Evolutionary conservation across 2,329 filamentous ascomycete genomes (phyloP), one percentile per base, ranked within the genome.

Genomic region (Aspergillus phoenicis): DNA sequence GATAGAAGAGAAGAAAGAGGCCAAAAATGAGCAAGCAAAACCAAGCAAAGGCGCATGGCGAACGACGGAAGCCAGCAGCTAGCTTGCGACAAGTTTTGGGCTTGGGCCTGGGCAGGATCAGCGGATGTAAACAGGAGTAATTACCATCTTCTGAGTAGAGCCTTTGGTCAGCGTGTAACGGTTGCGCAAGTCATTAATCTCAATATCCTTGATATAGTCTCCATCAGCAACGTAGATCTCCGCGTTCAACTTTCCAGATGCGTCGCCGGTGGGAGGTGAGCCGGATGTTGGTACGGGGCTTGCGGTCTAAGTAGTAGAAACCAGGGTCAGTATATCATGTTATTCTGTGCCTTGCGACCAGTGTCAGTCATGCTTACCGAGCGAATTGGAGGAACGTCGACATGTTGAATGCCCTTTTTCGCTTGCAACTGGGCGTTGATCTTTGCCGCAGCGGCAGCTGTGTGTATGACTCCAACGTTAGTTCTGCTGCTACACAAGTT

Each of bases 61-160:
- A 36, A 36, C 11, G 33, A 36, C 33, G 33, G 33, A 69, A 71
- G 73, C 73, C 71, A 72, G 71, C 76, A 70, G 64, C 64, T 64
- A 70, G 69, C 75, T 74, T 69, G 73, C 71, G 74, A 66, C 68
- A 39, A 69, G 64, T 71, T 71, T 75, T 36, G 33, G 33, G 33
- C 33, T 36, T 36, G 33, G 33, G 78, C 78, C 81, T 81, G 78
- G 76, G 33, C 33, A 76, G 77, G 70, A 90, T 90, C 87, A 91
- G 88, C 86, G 85, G 82, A 81, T 78, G 82, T 83, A 82, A 13
- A 85, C 81, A 84, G 85, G 86, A 85, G 80, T 89, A 93, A 90
- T 96, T 97, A 99, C 95, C 94, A 95, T 97, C 87, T 97, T 96
- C 84, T 98, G 95, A 68, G 93, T 97, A 71, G 92, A 91, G 73